These are phyloP conservation scores for Melanomma pulvis-pyrius DNA, from an alignment of 495 filamentous ascomycete genomes.

Conservation along the genomic window DNA sequence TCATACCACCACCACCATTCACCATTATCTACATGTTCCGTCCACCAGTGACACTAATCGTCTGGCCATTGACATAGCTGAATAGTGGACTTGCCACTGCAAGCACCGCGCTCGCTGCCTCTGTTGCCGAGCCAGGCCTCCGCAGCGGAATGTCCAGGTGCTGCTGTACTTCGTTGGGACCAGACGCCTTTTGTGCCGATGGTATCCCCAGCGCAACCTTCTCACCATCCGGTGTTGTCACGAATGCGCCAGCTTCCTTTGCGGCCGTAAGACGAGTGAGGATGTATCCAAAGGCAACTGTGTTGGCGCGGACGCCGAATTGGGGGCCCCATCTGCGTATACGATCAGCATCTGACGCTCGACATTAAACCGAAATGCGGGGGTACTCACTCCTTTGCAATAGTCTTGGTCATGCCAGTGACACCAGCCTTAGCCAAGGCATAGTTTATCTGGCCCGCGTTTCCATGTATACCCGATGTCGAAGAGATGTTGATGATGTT, in stretches of 20 bases:
- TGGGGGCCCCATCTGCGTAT: slow-evolving; percentile 66
- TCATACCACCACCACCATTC: not conserved
- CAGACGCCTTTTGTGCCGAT: slow-evolving; percentile 51
- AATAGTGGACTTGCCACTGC: slow-evolving; percentile 80
- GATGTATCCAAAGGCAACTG: slow-evolving; percentile 80
- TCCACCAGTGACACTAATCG: slow-evolving; percentile 80
- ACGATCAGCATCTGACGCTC: slow-evolving; percentile 13
- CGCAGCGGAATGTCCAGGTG: slow-evolving; percentile 74
- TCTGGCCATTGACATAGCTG: slow-evolving; percentile 82
- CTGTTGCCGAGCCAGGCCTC: slow-evolving; percentile 72
- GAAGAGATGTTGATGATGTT: slow-evolving; percentile 80
- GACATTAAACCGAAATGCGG: too few relatives aligned
- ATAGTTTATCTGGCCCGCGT: slow-evolving; percentile 86
- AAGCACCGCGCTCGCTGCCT: slow-evolving; percentile 77
- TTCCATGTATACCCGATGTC: slow-evolving; percentile 79
- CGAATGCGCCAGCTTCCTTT: slow-evolving; percentile 78
- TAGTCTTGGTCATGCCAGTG: slow-evolving; percentile 76
- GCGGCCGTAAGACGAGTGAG: slow-evolving; percentile 74
- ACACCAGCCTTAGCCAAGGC: slow-evolving; percentile 80
- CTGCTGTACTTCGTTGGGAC: slow-evolving; percentile 39
- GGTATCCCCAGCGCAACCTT: slow-evolving; percentile 81
- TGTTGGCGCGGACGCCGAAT: slow-evolving; percentile 83
- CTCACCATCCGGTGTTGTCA: slow-evolving; percentile 72
- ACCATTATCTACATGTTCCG: slow-evolving; percentile 67
- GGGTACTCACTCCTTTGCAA: slow-evolving; percentile 71